phyloP scores from a whole-genome alignment of 2,329 filamentous ascomycete genomes.

The Xylariaceae sp. region DNA sequence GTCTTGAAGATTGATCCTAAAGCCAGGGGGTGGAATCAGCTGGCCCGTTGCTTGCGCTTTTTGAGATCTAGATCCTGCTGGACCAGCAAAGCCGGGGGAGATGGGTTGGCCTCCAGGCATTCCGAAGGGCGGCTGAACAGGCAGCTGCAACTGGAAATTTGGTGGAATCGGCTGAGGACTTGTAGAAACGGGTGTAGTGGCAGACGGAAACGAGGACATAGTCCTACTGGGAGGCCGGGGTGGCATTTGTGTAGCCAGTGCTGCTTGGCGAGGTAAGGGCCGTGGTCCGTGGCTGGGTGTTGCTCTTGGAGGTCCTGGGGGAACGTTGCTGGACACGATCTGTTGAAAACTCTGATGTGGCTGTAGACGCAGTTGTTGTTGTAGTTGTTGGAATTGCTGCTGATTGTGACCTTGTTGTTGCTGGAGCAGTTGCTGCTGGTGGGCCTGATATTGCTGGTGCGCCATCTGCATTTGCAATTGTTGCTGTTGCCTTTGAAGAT shows the following conservation, averaged over 20 bases:
- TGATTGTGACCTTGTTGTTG: conserved; percentile 11
- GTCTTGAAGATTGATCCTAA: conserved; percentile 31
- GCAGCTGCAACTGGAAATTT: not conserved
- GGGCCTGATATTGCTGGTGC: conserved; percentile 1
- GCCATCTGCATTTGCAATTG: conserved; percentile 10
- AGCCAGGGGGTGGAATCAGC: conserved; percentile 21
- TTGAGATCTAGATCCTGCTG: not conserved
- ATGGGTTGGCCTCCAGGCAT: conserved; percentile 5
- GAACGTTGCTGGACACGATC: no score
- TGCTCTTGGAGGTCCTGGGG: conserved; percentile 2
- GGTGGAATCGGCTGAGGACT: not conserved
- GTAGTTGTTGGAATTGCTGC: conserved; percentile 10
- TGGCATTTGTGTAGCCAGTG: not conserved
- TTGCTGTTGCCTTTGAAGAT: not conserved
- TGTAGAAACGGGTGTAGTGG: not conserved
- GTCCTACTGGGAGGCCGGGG: not conserved
- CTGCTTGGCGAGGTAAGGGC: conserved; percentile 1
- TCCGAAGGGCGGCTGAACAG: not conserved
- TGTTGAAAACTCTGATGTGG: not conserved
- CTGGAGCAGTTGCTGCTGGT: conserved; percentile 2
- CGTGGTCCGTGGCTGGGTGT: not conserved
- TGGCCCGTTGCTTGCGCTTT: conserved; percentile 10
- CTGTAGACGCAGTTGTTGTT: conserved; percentile 5
- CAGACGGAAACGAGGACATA: not conserved
- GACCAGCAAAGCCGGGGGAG: not conserved